Percentiles rank a stretch among this genome's conserved stretches.
Evolutionary conservation across 2,329 filamentous ascomycete genomes (phyloP).

Genomic region (Fusarium sp.): DNA sequence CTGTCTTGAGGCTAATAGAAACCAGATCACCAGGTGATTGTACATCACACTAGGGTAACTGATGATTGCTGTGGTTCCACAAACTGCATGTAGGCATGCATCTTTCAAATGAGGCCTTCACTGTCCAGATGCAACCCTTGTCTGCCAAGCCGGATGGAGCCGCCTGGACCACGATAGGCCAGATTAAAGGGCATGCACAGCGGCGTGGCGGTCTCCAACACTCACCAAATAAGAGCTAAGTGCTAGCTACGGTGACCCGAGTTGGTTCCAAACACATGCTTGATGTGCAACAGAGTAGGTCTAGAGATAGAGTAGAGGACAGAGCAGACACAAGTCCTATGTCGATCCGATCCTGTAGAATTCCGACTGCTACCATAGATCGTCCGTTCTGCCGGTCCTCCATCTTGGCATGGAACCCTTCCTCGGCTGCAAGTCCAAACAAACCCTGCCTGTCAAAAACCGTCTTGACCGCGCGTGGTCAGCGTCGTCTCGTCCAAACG

Average conservation of each 20-base stretch:
- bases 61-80: too few relatives aligned
- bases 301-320: neutral
- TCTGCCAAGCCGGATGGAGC: conserved; percentile 16
- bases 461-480: neutral
- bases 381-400: neutral
- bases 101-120: too few relatives aligned
- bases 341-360: conserved; percentile 8
- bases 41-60: too few relatives aligned
- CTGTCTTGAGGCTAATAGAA: too few relatives aligned
- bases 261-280: neutral
- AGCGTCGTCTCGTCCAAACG: neutral
- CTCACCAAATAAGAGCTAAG: neutral
- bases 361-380: conserved; percentile 9
- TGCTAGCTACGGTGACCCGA: too few relatives aligned
- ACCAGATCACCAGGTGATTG: too few relatives aligned
- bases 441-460: neutral
- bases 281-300: neutral
- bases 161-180: conserved; percentile 14
- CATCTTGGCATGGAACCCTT: neutral
- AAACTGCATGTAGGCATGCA: neutral
- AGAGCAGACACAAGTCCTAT: neutral
- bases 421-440: neutral
- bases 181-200: conserved; percentile 25
- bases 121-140: neutral
- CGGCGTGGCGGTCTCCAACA: conserved; percentile 1